Percentiles rank a stretch among this genome's conserved stretches.
These are phyloP conservation scores for Anisodus tanguticus DNA, from an alignment of 257 asterid species.

Conservation along the genomic window DNA sequence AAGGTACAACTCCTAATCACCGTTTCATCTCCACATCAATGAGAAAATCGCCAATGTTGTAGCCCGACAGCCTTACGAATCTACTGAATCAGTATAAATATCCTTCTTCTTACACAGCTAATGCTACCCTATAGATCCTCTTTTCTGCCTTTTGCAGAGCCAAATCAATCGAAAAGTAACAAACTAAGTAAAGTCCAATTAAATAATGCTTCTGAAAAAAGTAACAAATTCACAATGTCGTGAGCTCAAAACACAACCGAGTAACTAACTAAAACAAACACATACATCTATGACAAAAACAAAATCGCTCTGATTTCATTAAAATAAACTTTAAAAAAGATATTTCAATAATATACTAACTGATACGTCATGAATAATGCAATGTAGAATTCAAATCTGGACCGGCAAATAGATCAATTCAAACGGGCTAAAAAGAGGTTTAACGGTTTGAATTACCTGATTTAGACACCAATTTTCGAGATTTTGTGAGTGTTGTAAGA, in stretches of 20 bases:
- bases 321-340: no score
- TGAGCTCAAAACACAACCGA: neutral
- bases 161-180: neutral
- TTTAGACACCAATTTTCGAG: neutral
- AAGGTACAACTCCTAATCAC: neutral
- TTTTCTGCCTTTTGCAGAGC: neutral
- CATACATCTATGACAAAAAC: no score
- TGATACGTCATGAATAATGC: neutral
- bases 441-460: constrained; percentile 27
- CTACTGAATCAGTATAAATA: neutral
- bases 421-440: neutral
- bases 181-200: neutral
- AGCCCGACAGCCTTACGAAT: neutral
- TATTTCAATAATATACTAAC: no score
- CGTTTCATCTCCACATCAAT: neutral
- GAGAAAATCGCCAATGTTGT: neutral
- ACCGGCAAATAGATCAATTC: constrained; percentile 44
- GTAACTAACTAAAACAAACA: neutral
- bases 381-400: constrained; percentile 48
- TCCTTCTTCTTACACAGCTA: neutral
- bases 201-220: neutral
- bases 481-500: neutral
- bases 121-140: neutral
- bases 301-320: no score
- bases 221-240: neutral